Base-by-base conservation (phyloP, 176 grass and related monocot genomes). In the Triticum urartu region DNA sequence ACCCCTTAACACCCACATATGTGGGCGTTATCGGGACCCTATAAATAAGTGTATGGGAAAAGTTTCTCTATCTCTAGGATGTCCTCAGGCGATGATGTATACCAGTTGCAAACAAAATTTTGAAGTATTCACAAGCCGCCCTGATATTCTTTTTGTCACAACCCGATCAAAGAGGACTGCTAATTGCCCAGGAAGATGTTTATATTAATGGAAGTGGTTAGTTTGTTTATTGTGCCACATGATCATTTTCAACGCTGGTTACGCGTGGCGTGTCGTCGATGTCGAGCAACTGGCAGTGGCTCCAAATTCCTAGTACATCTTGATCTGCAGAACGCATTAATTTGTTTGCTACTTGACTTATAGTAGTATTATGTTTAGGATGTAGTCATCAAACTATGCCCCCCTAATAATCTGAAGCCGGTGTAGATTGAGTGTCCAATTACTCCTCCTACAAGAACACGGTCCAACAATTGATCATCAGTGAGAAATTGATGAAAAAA, bases 191-290 rank as follows among this genome's bases (percentile, higher is more conserved):
- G 5, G 3, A 9, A 32, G 22, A 42, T 63, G 30, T 30, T 39
- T 2, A 21, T 63, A 48, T 47, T 43, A 36, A 8, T 22, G 17
- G 5, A 32, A 35, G 72, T 63, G 17, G 1, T 83, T 72, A 20
- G 61, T 86, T 75, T 58, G 18, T 74, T 25, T 56, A 76, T 60
- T 9, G 9, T 59, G 33, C 59, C 72, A 72, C 7, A 18, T 9
- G 10, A 87, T 79, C 66, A 61, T 24, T 42, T 67, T 80, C 76
- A 82, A 62, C n/a, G 5, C 7, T 5, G 14, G 50, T 14, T 24
- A 86, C 84, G 72, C 52, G 65, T 78, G 72, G 64, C 22, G 39
- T 78, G 38, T 28, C 39, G 78, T 79, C n/a, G 54, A 64, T 72
- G 24, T 43, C 5, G 22, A 42, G 4, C 20, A 72, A 70, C 17